Evolutionary conservation across 164 flowering plant genomes (phyloP), one percentile per base, ranked within the genome.

Genomic region (Aristolochia contorta): DNA sequence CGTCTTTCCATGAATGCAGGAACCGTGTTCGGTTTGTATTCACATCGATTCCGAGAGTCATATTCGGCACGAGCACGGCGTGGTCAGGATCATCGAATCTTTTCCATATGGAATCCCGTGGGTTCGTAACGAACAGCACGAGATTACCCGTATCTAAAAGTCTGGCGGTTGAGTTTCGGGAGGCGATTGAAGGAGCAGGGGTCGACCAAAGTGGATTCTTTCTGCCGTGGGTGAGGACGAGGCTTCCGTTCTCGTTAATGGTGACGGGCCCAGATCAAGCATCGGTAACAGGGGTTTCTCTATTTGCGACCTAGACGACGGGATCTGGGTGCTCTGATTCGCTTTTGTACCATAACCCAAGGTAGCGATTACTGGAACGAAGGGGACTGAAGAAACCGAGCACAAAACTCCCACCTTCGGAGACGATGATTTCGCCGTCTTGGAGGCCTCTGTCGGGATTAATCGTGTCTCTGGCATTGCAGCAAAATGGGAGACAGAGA

Each of bases 111-210:
- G 63, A 19, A 69, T 0, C 54, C 61, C 20, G 50, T 65, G 25
- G 23, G 6, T 33, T 25, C 1, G 8, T 12, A 2, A 52, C 21
- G 4, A 12, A 19, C 60, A 82, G 4, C 2, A 81, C 76, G 6
- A 83, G 60, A 32, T 83, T 83, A n/a, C 88, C 88, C 0, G 77
- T 22, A 24, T 79, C 82, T 25, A 79, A n/a, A n/a, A n/a, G n/a
- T n/a, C n/a, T n/a, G n/a, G n/a, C n/a, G n/a, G n/a, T n/a, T n/a
- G n/a, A n/a, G n/a, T n/a, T n/a, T n/a, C n/a, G n/a, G n/a, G n/a
- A n/a, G n/a, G n/a, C n/a, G n/a, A n/a, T n/a, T n/a, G n/a, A n/a
- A n/a, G n/a, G n/a, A n/a, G n/a, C n/a, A n/a, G n/a, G n/a, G n/a
- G n/a, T n/a, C n/a, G n/a, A n/a, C n/a, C n/a, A n/a, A n/a, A n/a